Evolutionary conservation across 768 basidiomycete species (phyloP).

Genomic region (Trametes meyenii): DNA sequence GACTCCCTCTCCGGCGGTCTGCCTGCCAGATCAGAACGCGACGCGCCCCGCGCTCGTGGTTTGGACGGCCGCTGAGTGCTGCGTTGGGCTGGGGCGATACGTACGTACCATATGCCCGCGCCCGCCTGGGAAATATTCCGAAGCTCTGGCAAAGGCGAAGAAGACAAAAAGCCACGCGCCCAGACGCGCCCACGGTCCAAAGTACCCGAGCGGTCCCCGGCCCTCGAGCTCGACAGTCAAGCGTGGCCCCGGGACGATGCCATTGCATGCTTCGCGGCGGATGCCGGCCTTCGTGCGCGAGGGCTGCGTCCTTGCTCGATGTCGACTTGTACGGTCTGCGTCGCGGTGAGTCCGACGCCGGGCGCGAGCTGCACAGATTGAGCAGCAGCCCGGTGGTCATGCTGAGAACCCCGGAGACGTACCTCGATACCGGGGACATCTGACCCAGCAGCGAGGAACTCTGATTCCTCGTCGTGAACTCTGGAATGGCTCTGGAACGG

Average conservation of each 20-base stretch:
- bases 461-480: neutral
- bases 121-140: conserved; percentile 1
- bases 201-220: conserved; percentile 4
- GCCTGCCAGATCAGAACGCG: conserved; percentile 21
- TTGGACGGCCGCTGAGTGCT: conserved; percentile 14
- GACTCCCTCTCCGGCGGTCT: neutral
- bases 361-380: neutral
- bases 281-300: neutral
- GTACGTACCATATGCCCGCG: conserved; percentile 5
- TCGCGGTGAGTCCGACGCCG: neutral
- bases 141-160: neutral
- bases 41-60: conserved; percentile 6
- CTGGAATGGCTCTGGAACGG: conserved; percentile 2
- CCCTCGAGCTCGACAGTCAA: conserved; percentile 1
- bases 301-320: neutral
- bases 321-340: neutral
- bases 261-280: conserved; percentile 7
- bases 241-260: neutral
- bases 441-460: neutral
- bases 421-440: neutral
- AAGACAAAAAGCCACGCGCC: conserved; percentile 13
- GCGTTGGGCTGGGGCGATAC: neutral
- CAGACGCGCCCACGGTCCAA: conserved; percentile 8
- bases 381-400: neutral
- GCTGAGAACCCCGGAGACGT: neutral